Evolutionary conservation across 257 asterid genomes (phyloP), one percentile per base, ranked within the genome.

Genomic region (Solanum raphanifolium): DNA sequence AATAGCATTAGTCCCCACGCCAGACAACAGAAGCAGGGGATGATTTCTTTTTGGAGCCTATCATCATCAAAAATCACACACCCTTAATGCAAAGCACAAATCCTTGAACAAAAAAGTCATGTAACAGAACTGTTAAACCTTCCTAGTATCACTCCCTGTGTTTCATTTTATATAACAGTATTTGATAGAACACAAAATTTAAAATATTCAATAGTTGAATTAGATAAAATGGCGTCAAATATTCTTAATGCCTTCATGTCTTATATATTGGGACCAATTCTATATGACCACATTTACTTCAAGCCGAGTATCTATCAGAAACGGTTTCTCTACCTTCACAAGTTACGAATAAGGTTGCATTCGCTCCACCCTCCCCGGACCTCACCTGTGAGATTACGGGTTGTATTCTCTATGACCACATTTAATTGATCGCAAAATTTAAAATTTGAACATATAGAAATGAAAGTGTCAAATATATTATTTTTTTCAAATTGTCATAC

Each of bases 1-100:
- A 88, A 97, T 93, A 68, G 99, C 99, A 92, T 97, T 97, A 87
- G 99, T 97, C 87, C 98, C 99, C 79, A 96, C 98, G 34, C 99
- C 99, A 2, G 99, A 97, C 87, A 97, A 89, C 92, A 97, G 93
- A 91, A 97, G 90, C 90, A 97, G 92, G 20, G 98, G 99, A 91
- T 97, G 99, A 90, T 95, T 96, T 91, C 99, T 94, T 48, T 90
- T 91, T 25, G 98, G 95, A 39, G 95, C 98, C 99, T 96, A 83
- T 29, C 36, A 62, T 72, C 71, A 48, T 39, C 16, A 12, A 35
- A 79, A 52, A 84, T 39, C 43, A 23, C 46, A 58, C 39, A 48
- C 41, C 69, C 29, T 82, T 82, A 81, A 82, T 31, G 69, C 29
- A 48, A 29, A 48, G 69, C 31, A 48, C 6, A 46, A 82, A 82